phyloP scores from a whole-genome alignment of 129 eudicot species.

The Tanacetum coccineum region DNA sequence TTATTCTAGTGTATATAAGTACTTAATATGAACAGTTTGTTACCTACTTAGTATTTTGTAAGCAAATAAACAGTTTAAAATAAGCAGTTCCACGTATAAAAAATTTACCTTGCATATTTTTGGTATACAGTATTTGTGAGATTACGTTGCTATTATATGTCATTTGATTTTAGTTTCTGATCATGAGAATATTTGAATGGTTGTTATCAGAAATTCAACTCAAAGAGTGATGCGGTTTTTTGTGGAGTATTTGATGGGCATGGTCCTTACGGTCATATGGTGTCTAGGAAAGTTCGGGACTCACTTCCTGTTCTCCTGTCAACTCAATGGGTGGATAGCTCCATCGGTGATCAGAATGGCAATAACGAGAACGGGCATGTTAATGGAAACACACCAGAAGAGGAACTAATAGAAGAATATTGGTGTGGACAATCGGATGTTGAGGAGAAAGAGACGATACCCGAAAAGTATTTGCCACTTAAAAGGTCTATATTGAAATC shows the following conservation, averaged over 20 bases:
- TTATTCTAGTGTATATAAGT: too few relatives aligned
- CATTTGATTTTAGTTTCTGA: neutral
- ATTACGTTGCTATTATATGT: neutral
- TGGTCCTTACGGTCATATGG: conserved; percentile 92
- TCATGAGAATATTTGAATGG: conserved; percentile 31
- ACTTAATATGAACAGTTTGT: too few relatives aligned
- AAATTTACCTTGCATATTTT: too few relatives aligned
- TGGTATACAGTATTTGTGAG: too few relatives aligned
- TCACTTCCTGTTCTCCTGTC: conserved; percentile 60
- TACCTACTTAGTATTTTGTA: too few relatives aligned
- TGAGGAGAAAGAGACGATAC: conserved; percentile 47
- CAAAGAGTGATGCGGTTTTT: conserved; percentile 59
- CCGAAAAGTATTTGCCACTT: conserved; percentile 54
- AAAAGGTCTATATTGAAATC: conserved; percentile 60
- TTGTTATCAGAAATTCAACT: conserved; percentile 59
- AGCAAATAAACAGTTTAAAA: too few relatives aligned
- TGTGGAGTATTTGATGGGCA: conserved; percentile 97
- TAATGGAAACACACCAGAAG: conserved; percentile 27
- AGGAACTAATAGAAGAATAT: conserved; percentile 55
- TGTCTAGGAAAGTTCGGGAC: conserved; percentile 75
- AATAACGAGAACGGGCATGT: conserved; percentile 22
- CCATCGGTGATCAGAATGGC: conserved; percentile 30
- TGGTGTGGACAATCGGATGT: conserved; percentile 49
- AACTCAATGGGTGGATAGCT: conserved; percentile 50
- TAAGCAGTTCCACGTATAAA: too few relatives aligned